phyloP scores from a whole-genome alignment of 257 asterid genomes.

The Nicotiana paniculata region DNA sequence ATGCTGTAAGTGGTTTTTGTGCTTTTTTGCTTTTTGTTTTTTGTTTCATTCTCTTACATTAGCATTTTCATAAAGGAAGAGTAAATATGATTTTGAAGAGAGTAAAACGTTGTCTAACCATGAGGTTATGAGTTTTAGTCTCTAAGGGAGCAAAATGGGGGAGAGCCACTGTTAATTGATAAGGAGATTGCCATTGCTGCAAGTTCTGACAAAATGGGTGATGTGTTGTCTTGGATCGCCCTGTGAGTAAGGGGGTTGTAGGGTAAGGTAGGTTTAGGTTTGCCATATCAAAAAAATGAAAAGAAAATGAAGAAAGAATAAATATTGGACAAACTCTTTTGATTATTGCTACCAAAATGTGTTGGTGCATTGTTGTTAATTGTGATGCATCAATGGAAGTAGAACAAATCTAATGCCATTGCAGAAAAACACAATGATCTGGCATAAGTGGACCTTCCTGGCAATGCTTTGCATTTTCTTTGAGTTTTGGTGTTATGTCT shows the following conservation, averaged over 20 bases:
- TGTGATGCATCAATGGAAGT: not conserved
- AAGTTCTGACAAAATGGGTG: no score
- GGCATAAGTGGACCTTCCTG: not conserved
- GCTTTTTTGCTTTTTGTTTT: not conserved
- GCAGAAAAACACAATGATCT: not conserved
- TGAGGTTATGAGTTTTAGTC: not conserved
- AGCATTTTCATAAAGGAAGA: not conserved
- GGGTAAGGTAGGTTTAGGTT: no score
- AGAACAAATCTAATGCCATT: not conserved
- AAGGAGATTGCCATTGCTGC: no score
- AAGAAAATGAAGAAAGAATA: no score
- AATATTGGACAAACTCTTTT: no score
- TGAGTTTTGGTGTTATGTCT: not conserved
- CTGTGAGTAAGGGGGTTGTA: no score
- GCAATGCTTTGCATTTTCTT: not conserved
- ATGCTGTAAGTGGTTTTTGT: not conserved
- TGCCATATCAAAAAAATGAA: no score
- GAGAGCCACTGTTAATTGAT: not conserved
- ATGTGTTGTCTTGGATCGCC: no score
- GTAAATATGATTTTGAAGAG: not conserved
- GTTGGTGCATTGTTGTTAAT: not conserved
- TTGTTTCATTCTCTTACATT: not conserved
- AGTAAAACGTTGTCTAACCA: not conserved
- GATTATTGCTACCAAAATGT: not conserved
- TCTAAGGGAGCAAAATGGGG: not conserved